Base-by-base conservation (phyloP, 352 stramenopile genomes). In the Pythium dissotocum region DNA sequence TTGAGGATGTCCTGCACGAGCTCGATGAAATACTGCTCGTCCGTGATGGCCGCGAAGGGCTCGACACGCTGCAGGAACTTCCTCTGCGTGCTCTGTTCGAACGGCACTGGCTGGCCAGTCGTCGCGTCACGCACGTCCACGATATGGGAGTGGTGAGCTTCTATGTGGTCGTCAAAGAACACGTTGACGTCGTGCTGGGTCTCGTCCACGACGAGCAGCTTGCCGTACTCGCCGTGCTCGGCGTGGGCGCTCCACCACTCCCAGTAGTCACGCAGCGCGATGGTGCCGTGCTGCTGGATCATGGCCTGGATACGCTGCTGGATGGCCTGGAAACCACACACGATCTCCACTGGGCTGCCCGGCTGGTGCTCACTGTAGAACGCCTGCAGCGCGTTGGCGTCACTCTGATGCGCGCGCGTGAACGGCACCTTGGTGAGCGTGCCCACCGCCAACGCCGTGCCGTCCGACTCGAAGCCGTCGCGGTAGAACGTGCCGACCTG, bases 231-330 rank as follows among this genome's bases (percentile, higher is more conserved):
- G 36, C 73, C 77, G 44, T 76, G 65, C 64, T 95, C 87, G 32
- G 83, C 87, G 64, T 95, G 87, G 4, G 83, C 79, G 48, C 83
- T 91, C 87, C 87, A 94, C 83, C 85, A 93, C 70, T 94, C 87
- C 81, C 82, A 94, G 71, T 93, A 94, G 61, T 95, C 87, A 58
- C 87, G 83, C 55, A 95, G 72, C 7, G 82, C 87, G 26, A 94
- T 66, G 30, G 76, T 89, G 48, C 68, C 67, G 32, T 80, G 69
- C 6, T 59, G 64, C 4, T 70, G 28, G 48, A 85, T 61, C 42
- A 77, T 80, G 32, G 78, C 40, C 1, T 83, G 63, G 6, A 77
- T 24, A 6, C 61, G 65, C 21, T 16, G n/a, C 14, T 77, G 38
- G 66, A 94, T 88, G 14, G 63, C 55, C 6, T 61, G 21, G 51